Percentiles rank a stretch among this genome's conserved stretches.
phyloP scores from a whole-genome alignment of 257 asterid genomes.

The Leonotis leonurus region DNA sequence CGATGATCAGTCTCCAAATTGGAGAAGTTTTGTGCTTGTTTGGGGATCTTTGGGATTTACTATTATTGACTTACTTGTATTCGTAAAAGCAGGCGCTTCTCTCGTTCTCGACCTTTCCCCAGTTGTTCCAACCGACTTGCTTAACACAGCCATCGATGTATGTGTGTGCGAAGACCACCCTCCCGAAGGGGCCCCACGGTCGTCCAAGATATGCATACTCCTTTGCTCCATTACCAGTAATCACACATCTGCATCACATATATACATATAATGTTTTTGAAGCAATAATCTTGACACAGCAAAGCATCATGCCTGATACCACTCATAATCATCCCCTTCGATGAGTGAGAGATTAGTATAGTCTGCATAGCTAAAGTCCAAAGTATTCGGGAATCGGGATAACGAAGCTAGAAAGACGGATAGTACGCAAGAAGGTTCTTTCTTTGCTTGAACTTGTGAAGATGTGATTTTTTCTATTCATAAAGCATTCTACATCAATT shows the following conservation, averaged over 20 bases:
- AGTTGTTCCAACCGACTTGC: slow-evolving; percentile 84
- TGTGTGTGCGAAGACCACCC: slow-evolving; percentile 79
- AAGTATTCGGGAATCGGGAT: not conserved
- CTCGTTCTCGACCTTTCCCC: slow-evolving; percentile 92
- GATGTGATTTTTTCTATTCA: not conserved
- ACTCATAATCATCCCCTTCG: not conserved
- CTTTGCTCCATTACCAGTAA: slow-evolving; percentile 72
- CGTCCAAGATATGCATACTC: slow-evolving; percentile 71
- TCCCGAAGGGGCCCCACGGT: slow-evolving; percentile 98
- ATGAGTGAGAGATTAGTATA: not conserved
- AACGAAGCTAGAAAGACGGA: not conserved
- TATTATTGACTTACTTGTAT: slow-evolving; percentile 49
- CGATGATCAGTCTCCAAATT: no score
- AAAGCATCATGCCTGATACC: not conserved
- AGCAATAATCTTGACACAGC: not conserved
- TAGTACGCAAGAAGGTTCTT: not conserved
- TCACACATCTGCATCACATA: slow-evolving; percentile 64
- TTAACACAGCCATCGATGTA: slow-evolving; percentile 71
- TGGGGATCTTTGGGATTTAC: not conserved
- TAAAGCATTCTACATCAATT: not conserved
- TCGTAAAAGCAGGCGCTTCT: slow-evolving; percentile 95
- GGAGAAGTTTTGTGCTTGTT: not conserved
- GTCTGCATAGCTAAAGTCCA: not conserved
- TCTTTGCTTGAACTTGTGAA: not conserved
- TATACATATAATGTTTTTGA: not conserved